A percentile compares a stretch with the other conserved stretches of the same genome.
These are phyloP conservation scores for Oryza officinalis DNA, from an alignment of 176 grass and related monocot genomes.

Conservation along the genomic window DNA sequence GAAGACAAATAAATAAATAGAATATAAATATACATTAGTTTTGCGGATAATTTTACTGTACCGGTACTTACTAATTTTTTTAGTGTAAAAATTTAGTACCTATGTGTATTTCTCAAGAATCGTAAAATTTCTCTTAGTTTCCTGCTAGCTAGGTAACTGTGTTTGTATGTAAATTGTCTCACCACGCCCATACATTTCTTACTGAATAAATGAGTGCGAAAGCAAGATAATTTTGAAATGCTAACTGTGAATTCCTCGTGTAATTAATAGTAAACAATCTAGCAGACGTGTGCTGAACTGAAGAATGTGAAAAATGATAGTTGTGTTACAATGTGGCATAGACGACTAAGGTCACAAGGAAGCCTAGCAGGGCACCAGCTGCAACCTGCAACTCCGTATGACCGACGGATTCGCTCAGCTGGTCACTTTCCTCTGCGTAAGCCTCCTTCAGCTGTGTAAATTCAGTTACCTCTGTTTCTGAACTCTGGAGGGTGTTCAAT, in stretches of 20 bases:
- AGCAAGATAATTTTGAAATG: not conserved
- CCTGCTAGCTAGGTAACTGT: too few relatives aligned
- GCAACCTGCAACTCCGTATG: conserved; percentile 79
- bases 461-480: conserved; percentile 26
- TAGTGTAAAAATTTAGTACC: too few relatives aligned
- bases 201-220: not conserved
- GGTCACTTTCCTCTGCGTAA: not conserved
- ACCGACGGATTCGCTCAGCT: conserved; percentile 71
- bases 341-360: conserved; percentile 59
- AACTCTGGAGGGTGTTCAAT: not conserved
- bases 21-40: too few relatives aligned
- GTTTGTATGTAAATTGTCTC: too few relatives aligned
- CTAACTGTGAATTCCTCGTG: not conserved
- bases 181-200: too few relatives aligned
- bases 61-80: too few relatives aligned
- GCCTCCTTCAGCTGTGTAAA: conserved; percentile 16
- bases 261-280: not conserved
- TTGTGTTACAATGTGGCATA: conserved; percentile 55
- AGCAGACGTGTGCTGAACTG: not conserved
- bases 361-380: conserved; percentile 73
- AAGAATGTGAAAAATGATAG: not conserved
- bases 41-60: too few relatives aligned
- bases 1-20: not conserved
- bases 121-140: too few relatives aligned
- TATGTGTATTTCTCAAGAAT: too few relatives aligned